phyloP scores from a whole-genome alignment of 345 rosid genomes.

The Lagerstroemia speciosa region DNA sequence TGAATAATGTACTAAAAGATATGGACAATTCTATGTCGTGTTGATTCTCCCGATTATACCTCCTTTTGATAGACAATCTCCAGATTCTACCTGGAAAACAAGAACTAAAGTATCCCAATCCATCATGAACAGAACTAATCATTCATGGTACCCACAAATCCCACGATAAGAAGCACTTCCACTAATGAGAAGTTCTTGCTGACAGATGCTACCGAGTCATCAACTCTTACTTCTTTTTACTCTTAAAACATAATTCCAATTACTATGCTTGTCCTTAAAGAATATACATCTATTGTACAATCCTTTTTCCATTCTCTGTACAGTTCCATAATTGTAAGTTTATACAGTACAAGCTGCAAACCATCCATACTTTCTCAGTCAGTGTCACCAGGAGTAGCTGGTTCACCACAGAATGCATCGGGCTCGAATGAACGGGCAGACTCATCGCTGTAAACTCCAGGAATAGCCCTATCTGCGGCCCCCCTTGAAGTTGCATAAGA shows the following conservation, averaged over 20 bases:
- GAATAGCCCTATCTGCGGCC: slow-evolving; percentile 40
- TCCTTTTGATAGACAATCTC: too few species aligned
- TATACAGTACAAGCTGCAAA: background rate
- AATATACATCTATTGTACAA: background rate
- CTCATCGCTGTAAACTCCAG: slow-evolving; percentile 69
- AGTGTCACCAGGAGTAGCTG: slow-evolving; percentile 17
- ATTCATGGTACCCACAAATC: too few species aligned
- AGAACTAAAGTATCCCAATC: too few species aligned
- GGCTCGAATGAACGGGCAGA: slow-evolving; percentile 81
- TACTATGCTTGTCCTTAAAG: background rate
- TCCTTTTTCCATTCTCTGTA: background rate
- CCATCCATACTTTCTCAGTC: background rate
- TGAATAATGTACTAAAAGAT: too few species aligned
- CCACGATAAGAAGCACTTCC: too few species aligned
- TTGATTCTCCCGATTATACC: too few species aligned
- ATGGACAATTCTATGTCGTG: too few species aligned
- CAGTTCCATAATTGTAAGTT: background rate
- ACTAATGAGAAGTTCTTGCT: too few species aligned
- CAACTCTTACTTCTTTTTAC: too few species aligned
- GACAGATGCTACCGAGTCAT: too few species aligned
- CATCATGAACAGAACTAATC: too few species aligned
- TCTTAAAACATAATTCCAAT: background rate
- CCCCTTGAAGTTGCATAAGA: slow-evolving; percentile 18
- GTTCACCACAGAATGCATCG: slow-evolving; percentile 80
- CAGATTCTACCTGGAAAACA: too few species aligned